Evolutionary conservation across 257 asterid genomes (phyloP), one percentile per base, ranked within the genome.

Genomic region (Buddleja alternifolia): DNA sequence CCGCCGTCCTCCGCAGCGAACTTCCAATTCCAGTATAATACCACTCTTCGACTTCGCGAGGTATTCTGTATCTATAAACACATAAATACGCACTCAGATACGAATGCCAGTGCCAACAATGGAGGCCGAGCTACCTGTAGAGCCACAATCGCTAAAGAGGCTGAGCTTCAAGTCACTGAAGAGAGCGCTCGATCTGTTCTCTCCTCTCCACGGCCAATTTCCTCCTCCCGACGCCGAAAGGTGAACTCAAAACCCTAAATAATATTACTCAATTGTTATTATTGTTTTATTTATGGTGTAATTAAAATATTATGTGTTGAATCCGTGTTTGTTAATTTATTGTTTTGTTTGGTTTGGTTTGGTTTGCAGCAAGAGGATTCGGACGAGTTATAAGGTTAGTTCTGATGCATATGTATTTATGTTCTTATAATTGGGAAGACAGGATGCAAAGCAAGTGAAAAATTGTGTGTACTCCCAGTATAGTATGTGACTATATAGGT

Each of bases 101-200:
- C 71, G 72, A 61, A 78, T 81, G 85, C 74, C 92, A 8, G 90
- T 85, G 47, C 50, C 85, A 24, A 63, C 88, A 56, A 85, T 85
- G 96, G 96, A 83, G 12, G 14, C 84, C 47, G 97, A 87, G 75
- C 65, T 85, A 12, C 81, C 96, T 4, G 88, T 94, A 20, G 99
- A 94, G 80, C 99, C 99, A 12, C 99, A 94, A 59, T 94, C 97
- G 11, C 60, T 91, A 40, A 94, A 89, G 92, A 94, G 89, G 78
- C 89, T 94, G 14, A 85, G 90, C 74, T 89, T 82, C 82, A 94
- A 91, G 70, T 94, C 95, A 50, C 47, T 84, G 47, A 94, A 91
- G 84, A 84, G 97, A 15, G 78, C 99, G 10, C 99, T 94, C 47
- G 99, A 94, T 85, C 74, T 87, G 10, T 94, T 94, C 80, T 85